A percentile compares a stretch with the other conserved stretches of the same genome.
Evolutionary conservation across 2,329 filamentous ascomycete genomes (phyloP).

Genomic region (Rhinocladiella mackenziei): DNA sequence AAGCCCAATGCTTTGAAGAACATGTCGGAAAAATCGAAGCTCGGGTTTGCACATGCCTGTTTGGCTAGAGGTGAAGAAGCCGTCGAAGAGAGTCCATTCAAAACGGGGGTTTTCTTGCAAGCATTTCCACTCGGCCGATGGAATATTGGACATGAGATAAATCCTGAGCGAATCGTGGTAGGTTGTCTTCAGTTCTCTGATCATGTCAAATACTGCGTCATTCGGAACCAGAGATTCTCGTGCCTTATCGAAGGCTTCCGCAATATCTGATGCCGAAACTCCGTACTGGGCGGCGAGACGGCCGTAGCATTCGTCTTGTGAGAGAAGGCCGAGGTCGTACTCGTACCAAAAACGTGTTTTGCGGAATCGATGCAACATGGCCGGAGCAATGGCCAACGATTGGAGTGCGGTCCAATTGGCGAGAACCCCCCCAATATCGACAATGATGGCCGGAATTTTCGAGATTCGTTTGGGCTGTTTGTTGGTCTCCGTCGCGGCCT

Average conservation of each 20-base stretch:
- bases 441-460: constrained; percentile 5
- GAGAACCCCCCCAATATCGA: constrained; percentile 8
- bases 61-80: constrained; percentile 8
- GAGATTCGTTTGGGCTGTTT: neutral
- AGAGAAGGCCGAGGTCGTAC: constrained; percentile 6
- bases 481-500: no score
- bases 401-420: constrained; percentile 8
- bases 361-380: constrained; percentile 8
- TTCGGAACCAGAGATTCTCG: constrained; percentile 5
- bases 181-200: constrained; percentile 3
- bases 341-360: constrained; percentile 11
- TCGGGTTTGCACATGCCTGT: constrained; percentile 10
- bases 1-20: constrained; percentile 1
- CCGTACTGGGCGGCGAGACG: constrained; percentile 4
- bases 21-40: constrained; percentile 8
- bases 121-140: constrained; percentile 7
- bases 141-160: constrained; percentile 11
- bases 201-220: constrained; percentile 6
- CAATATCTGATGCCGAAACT: constrained; percentile 1
- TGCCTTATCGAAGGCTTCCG: constrained; percentile 8
- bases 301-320: constrained; percentile 8
- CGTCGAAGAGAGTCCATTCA: constrained; percentile 9
- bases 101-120: constrained; percentile 2
- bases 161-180: constrained; percentile 4
- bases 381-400: constrained; percentile 4